phyloP scores from a whole-genome alignment of 1,284 basidiomycete species.

The Rhodotorula sp. region DNA sequence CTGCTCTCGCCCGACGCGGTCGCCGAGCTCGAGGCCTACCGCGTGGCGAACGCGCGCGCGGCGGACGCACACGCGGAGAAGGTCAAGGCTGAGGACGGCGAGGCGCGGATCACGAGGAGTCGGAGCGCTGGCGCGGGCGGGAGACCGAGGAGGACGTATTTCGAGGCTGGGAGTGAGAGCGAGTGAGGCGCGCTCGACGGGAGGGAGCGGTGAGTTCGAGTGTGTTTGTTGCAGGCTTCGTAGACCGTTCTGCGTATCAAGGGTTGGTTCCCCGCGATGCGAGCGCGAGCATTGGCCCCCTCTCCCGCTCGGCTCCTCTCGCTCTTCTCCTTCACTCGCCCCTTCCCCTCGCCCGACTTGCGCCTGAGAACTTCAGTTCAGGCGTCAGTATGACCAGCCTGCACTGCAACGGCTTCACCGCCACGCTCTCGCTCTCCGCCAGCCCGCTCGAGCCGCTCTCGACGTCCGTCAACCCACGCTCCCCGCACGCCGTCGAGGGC shows the following conservation, averaged over 20 bases:
- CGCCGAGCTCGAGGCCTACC: background rate
- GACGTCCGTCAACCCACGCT: background rate
- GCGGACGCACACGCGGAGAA: background rate
- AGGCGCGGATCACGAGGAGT: background rate
- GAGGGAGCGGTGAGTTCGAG: background rate
- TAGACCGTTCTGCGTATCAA: background rate
- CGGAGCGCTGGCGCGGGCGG: background rate
- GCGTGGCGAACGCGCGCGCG: background rate
- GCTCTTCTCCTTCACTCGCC: background rate
- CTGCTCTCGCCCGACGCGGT: background rate
- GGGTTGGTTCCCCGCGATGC: background rate
- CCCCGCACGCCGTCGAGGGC: background rate
- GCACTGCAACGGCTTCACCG: constrained; percentile 1
- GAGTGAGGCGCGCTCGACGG: background rate
- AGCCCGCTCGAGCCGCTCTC: background rate
- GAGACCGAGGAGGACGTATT: background rate
- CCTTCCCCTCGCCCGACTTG: background rate
- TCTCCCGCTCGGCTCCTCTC: background rate
- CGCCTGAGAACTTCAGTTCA: too few species aligned
- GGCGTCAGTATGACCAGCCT: too few species aligned
- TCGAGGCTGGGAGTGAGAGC: background rate
- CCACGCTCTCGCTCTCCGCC: background rate
- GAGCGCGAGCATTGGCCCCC: background rate
- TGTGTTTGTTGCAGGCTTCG: background rate
- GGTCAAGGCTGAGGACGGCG: background rate